A percentile compares a stretch with the other conserved stretches of the same genome.
Conservation (phyloP, 2,329 filamentous ascomycete species). For the Zymoseptoria passerinii region DNA sequence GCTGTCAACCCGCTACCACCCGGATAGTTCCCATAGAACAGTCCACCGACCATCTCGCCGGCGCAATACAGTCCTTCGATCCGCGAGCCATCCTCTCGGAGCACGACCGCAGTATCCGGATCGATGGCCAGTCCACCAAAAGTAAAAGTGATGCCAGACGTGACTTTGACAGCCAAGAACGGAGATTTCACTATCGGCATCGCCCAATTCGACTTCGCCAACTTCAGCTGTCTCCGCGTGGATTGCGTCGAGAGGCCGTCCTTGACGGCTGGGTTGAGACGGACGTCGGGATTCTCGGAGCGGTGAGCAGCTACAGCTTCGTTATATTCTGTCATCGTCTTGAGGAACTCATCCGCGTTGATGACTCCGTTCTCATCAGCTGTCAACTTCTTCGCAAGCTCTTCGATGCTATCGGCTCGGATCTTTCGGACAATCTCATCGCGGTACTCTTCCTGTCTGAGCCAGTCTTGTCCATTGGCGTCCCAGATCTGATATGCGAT, state of each 20-base stretch:
- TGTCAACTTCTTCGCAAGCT: slow-evolving; percentile 46
- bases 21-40: slow-evolving; percentile 57
- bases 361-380: slow-evolving; percentile 39
- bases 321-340: slow-evolving; percentile 51
- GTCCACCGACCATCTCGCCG: slow-evolving; percentile 58
- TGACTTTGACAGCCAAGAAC: slow-evolving; percentile 56
- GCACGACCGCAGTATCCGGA: slow-evolving; percentile 45
- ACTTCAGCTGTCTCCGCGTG: slow-evolving; percentile 31
- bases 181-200: slow-evolving; percentile 48
- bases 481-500: slow-evolving; percentile 61
- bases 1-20: slow-evolving; percentile 55
- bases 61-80: slow-evolving; percentile 52
- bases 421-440: slow-evolving; percentile 50
- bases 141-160: slow-evolving; percentile 59
- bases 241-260: slow-evolving; percentile 57
- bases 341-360: slow-evolving; percentile 40
- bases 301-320: slow-evolving; percentile 44
- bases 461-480: slow-evolving; percentile 41
- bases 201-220: slow-evolving; percentile 61
- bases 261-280: slow-evolving; percentile 53
- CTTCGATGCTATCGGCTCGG: slow-evolving; percentile 43
- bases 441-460: slow-evolving; percentile 55
- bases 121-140: slow-evolving; percentile 56
- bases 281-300: slow-evolving; percentile 36
- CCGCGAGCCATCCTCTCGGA: slow-evolving; percentile 37